Evolutionary conservation across 2,329 filamentous ascomycete genomes (phyloP).

Genomic region (Didymellaceae sp.): DNA sequence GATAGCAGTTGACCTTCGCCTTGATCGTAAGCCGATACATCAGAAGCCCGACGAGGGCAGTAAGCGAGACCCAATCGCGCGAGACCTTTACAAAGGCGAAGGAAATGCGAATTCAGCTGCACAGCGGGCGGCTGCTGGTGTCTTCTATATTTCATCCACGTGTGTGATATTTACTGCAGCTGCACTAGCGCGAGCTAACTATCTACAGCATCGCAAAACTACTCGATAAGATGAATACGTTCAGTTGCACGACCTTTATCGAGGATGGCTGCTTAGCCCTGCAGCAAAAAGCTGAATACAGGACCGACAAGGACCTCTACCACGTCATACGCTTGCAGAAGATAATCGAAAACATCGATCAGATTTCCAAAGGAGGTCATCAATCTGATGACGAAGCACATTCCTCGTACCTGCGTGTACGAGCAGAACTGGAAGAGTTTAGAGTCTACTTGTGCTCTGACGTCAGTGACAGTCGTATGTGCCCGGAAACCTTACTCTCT

Average conservation of each 20-base stretch:
- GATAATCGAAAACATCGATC: constrained; percentile 49
- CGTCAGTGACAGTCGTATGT: constrained; percentile 40
- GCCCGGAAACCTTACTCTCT: not conserved
- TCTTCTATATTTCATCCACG: constrained; percentile 54
- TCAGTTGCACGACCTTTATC: constrained; percentile 44
- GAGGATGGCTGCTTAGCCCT: constrained; percentile 48
- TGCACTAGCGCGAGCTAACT: constrained; percentile 15
- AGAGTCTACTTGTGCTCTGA: constrained; percentile 36
- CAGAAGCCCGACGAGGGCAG: constrained; percentile 24
- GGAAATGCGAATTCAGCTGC: constrained; percentile 48
- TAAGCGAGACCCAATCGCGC: constrained; percentile 33
- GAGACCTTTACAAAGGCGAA: constrained; percentile 8
- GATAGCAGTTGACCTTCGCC: constrained; percentile 40
- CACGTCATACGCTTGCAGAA: constrained; percentile 48
- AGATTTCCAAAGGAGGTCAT: constrained; percentile 22
- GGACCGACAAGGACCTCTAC: constrained; percentile 47
- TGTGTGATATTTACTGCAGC: constrained; percentile 25
- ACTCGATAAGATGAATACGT: constrained; percentile 49
- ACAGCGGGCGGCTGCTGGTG: constrained; percentile 53
- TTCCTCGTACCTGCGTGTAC: constrained; percentile 39
- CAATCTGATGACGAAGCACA: constrained; percentile 34
- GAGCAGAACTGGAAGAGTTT: constrained; percentile 44
- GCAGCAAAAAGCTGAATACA: constrained; percentile 38
- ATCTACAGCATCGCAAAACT: constrained; percentile 43
- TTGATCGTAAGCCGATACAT: constrained; percentile 35